phyloP scores from a whole-genome alignment of 139 green algal genomes.

The Auxenochlorella pyrenoidosa region DNA sequence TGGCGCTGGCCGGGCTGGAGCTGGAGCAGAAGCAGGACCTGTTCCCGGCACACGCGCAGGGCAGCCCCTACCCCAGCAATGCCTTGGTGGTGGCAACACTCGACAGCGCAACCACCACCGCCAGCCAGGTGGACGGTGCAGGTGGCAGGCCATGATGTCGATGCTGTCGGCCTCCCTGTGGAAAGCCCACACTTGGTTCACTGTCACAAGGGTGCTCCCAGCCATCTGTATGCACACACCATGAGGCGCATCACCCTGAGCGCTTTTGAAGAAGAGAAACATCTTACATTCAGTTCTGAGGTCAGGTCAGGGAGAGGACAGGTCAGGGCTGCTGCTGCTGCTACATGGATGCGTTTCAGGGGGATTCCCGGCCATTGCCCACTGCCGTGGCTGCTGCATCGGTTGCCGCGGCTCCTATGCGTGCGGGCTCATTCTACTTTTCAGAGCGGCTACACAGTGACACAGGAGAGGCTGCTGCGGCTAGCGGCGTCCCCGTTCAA shows the following conservation, averaged over 20 bases:
- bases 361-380: not conserved
- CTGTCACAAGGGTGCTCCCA: too few species aligned
- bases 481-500: too few species aligned
- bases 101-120: too few species aligned
- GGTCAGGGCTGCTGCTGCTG: slow-evolving; percentile 2
- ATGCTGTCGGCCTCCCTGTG: too few species aligned
- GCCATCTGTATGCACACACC: too few species aligned
- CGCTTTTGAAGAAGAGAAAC: too few species aligned
- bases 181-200: too few species aligned
- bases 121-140: not conserved
- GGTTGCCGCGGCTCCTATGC: not conserved
- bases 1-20: slow-evolving; percentile 20
- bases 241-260: too few species aligned
- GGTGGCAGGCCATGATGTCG: not conserved
- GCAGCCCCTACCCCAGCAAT: slow-evolving; percentile 20
- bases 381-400: not conserved
- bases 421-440: not conserved
- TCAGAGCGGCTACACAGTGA: not conserved
- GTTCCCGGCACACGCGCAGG: not conserved
- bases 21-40: slow-evolving; percentile 24
- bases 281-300: too few species aligned
- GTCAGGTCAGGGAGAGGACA: not conserved
- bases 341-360: not conserved
- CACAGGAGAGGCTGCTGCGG: not conserved
- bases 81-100: slow-evolving; percentile 2